Evolutionary conservation across 169 alveolate species (phyloP).

Genomic region (Perkinsus chesapeaki): DNA sequence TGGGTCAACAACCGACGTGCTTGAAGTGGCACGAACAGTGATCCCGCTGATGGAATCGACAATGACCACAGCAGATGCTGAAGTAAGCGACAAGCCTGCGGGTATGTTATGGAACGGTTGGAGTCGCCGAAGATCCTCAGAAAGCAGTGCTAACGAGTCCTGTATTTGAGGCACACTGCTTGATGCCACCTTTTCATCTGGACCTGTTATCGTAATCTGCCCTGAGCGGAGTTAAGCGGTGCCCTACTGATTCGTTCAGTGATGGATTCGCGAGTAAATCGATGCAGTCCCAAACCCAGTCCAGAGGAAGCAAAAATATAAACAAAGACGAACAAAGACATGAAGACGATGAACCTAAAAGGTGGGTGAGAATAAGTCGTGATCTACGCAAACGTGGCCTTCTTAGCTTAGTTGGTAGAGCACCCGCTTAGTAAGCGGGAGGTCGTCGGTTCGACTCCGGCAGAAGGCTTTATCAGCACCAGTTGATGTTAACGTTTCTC

Average conservation of each 20-base stretch:
- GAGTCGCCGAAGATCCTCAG: not conserved
- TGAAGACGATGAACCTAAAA: not conserved
- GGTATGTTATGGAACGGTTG: not conserved
- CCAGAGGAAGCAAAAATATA: not conserved
- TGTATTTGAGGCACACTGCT: not conserved
- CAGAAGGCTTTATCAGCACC: not conserved
- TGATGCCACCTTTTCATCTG: not conserved
- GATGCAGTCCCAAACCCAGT: not conserved
- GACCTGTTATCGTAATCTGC: not conserved
- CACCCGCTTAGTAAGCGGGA: constrained; percentile 6
- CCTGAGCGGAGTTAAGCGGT: not conserved
- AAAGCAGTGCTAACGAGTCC: not conserved
- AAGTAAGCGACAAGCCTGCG: not conserved
- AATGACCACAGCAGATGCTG: not conserved
- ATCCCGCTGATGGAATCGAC: not conserved
- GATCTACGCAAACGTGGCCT: not conserved
- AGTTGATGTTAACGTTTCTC: not conserved
- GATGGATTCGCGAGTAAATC: not conserved
- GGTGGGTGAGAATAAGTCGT: not conserved
- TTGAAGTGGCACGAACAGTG: not conserved
- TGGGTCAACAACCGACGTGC: no score
- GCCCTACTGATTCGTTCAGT: not conserved
- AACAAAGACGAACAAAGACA: not conserved
- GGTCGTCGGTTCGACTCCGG: constrained; percentile 5
- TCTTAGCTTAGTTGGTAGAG: constrained; percentile 3